Base-by-base conservation (phyloP, 2,329 filamentous ascomycete genomes). In the Chaetomiaceae sp. region DNA sequence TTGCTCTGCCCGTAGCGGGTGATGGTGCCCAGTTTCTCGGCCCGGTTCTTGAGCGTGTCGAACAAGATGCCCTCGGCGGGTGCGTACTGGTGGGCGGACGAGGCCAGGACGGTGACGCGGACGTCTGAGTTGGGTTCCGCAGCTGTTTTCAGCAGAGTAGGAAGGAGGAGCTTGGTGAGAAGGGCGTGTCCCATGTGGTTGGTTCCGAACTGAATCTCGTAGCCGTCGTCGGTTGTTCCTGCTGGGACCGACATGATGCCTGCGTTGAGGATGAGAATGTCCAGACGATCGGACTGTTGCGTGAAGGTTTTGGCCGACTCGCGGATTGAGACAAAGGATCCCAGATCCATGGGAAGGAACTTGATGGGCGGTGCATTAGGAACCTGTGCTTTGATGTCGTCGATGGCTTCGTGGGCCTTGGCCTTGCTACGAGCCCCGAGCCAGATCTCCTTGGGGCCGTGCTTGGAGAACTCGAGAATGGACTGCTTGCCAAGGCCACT, bases 141-240 rank as follows among this genome's bases (percentile, higher is more conserved):
- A n/a, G 55, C 54, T 25, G 63, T 64, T 8, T 58, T 51, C 14
- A 57, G 49, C 5, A 66, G 53, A 2, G 58, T 30, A 1, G 63
- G 63, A 5, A 61, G 46, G 7, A 74, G 56, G 2, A 70, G 61
- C 41, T 69, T 66, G 27, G 65, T 66, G 4, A 77, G 64, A 1
- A 73, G 62, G 2, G 71, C 70, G 44, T 75, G 73, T 14, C 72
- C 72, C n/a, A 76, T 54, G 58, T 75, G 71, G 54, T 76, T 77
- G 4, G 68, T 73, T 12, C 68, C 72, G 54, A 76, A 73, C 48
- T 73, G 69, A n/a, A 70, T 55, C 57, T 77, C 74, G 59, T 73
- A 76, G n/a, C 72, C 72, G 16, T 74, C 69, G 10, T 57, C 53
- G 3, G 71, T 73, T 7, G 66, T 55, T 5, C 58, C 62, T 0